A percentile compares a stretch with the other conserved stretches of the same genome.
These are phyloP conservation scores for Ramularia endophylla DNA, from an alignment of 2,329 filamentous ascomycete genomes.

Conservation along the genomic window DNA sequence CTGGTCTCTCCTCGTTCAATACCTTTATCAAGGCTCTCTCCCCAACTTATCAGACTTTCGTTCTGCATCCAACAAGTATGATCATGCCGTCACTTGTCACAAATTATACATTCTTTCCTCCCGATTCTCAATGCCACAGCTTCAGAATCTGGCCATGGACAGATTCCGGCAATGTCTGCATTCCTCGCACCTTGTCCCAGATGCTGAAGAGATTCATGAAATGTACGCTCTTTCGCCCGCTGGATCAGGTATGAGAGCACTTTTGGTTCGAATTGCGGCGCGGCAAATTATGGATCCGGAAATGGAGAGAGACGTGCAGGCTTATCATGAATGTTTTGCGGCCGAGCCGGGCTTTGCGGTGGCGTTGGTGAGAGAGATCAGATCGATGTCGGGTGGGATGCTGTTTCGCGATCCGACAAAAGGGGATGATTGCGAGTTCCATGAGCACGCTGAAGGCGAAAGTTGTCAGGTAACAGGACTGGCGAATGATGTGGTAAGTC, in stretches of 20 bases:
- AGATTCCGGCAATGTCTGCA: conserved; percentile 47
- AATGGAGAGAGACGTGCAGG: conserved; percentile 43
- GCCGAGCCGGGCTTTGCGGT: conserved; percentile 47
- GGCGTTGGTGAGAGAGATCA: conserved; percentile 49
- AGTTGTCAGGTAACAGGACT: no score
- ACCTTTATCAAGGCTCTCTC: conserved; percentile 50
- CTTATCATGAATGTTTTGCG: conserved; percentile 47
- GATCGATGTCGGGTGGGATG: conserved; percentile 43
- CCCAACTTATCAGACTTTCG: conserved; percentile 43
- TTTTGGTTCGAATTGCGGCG: conserved; percentile 51
- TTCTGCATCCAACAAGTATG: conserved; percentile 46
- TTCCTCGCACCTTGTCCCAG: conserved; percentile 47
- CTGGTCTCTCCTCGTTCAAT: conserved; percentile 51
- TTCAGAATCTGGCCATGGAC: conserved; percentile 51
- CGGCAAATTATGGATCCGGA: conserved; percentile 53
- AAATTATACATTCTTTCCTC: conserved; percentile 49
- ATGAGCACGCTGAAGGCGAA: conserved; percentile 41
- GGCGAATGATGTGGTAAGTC: no score
- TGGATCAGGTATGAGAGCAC: conserved; percentile 43
- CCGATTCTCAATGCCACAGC: conserved; percentile 44
- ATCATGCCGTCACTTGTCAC: conserved; percentile 49
- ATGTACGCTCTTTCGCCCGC: conserved; percentile 45
- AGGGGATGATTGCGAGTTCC: conserved; percentile 43
- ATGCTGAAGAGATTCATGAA: conserved; percentile 49
- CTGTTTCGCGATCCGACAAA: conserved; percentile 49